A percentile compares a stretch with the other conserved stretches of the same genome.
Conservation (phyloP, 139 green algal genomes). For the Tetradesmus obliquus region DNA sequence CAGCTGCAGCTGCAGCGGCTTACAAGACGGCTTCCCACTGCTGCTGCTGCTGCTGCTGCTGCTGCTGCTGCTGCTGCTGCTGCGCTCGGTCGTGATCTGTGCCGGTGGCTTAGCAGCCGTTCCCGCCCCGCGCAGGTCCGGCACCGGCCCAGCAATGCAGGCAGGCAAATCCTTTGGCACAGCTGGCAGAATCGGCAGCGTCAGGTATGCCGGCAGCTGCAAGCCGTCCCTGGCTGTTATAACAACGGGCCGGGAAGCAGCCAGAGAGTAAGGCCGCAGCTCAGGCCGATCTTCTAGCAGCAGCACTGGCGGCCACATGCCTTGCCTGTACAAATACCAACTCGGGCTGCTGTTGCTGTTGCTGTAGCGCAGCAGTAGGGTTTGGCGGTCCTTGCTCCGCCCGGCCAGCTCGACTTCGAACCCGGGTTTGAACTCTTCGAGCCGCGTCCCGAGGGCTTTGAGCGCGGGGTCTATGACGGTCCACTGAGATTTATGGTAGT, state of each 20-base stretch:
- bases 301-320: conserved; percentile 20
- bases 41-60: no score
- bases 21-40: no score
- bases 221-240: no score
- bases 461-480: conserved; percentile 7
- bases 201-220: no score
- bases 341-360: background rate
- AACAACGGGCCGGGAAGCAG: no score
- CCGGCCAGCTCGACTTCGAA: background rate
- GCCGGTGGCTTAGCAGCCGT: no score
- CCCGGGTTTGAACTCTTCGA: background rate
- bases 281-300: conserved; percentile 18
- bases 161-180: no score
- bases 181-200: no score
- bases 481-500: conserved; percentile 23
- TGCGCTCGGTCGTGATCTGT: no score
- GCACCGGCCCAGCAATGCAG: no score
- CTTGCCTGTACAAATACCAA: background rate
- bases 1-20: background rate
- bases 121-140: no score
- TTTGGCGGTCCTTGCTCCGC: conserved; percentile 1
- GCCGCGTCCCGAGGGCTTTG: background rate
- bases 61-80: no score
- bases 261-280: background rate
- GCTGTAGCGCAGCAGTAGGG: background rate